phyloP scores from a whole-genome alignment of 2,329 filamentous ascomycete genomes.

The Ophiostoma tasmaniense region DNA sequence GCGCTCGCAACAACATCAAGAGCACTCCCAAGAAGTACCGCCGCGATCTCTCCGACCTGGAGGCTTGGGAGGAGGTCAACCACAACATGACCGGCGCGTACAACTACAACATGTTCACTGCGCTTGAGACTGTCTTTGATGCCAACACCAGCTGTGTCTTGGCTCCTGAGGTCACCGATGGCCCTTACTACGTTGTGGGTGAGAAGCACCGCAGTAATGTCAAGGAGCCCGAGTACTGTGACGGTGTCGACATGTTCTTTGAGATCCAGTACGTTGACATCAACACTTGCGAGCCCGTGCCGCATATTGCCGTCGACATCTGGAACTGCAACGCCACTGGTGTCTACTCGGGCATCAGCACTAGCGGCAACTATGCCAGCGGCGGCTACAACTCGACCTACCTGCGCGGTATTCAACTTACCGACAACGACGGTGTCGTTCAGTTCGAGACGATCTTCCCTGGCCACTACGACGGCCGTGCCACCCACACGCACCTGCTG shows the following conservation, averaged over 20 bases:
- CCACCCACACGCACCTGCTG: conserved; percentile 33
- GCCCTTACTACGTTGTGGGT: conserved; percentile 43
- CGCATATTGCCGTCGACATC: conserved; percentile 41
- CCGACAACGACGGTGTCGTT: conserved; percentile 34
- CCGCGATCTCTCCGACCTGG: not conserved
- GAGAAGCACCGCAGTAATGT: conserved; percentile 43
- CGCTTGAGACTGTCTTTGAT: conserved; percentile 3
- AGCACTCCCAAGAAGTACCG: not conserved
- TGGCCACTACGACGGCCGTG: conserved; percentile 36
- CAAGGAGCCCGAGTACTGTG: conserved; percentile 32
- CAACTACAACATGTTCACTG: conserved; percentile 5
- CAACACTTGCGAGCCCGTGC: conserved; percentile 43
- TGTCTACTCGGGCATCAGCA: conserved; percentile 22
- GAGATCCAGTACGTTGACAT: conserved; percentile 48
- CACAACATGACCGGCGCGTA: not conserved
- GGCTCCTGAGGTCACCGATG: conserved; percentile 19
- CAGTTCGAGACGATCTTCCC: conserved; percentile 36
- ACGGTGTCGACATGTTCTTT: conserved; percentile 40
- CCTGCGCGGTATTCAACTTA: conserved; percentile 37
- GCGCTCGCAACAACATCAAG: not conserved
- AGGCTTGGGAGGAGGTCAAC: conserved; percentile 3
- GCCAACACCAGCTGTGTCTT: conserved; percentile 4
- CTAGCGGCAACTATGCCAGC: conserved; percentile 21
- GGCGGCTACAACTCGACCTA: conserved; percentile 35
- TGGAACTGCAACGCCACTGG: conserved; percentile 40